Evolutionary conservation across 441 rosid species (phyloP).

Genomic region (Populus hybrid): DNA sequence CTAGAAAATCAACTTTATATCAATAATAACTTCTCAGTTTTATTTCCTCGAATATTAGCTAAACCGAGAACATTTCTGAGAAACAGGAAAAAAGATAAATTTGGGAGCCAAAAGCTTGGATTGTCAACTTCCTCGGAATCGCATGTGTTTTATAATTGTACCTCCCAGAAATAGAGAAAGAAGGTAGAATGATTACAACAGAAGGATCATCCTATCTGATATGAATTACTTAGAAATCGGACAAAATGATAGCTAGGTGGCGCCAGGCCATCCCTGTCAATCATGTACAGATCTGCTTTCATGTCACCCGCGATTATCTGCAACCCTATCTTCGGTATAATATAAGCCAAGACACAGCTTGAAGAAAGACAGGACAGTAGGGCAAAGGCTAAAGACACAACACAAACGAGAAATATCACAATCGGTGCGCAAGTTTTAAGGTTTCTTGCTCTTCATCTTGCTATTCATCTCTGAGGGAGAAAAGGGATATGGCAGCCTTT

Average conservation of each 20-base stretch:
- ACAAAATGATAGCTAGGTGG: slow-evolving; percentile 25
- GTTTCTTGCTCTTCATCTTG: background rate
- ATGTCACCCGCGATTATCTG: slow-evolving; percentile 27
- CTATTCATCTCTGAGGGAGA: background rate
- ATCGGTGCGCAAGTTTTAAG: background rate
- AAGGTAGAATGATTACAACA: background rate
- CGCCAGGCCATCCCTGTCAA: slow-evolving; percentile 18
- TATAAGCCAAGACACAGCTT: background rate
- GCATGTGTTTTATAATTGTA: background rate
- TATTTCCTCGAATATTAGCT: background rate
- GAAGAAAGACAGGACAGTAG: background rate
- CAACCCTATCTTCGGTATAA: background rate
- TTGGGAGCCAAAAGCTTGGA: background rate
- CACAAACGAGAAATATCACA: background rate
- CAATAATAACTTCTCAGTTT: background rate
- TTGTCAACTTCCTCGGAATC: background rate
- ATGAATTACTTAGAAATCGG: slow-evolving; percentile 32
- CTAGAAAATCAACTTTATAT: background rate
- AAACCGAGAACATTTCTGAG: background rate
- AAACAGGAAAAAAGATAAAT: background rate
- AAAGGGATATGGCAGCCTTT: slow-evolving; percentile 32
- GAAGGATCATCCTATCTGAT: background rate
- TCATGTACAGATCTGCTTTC: slow-evolving; percentile 16
- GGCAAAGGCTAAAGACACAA: background rate
- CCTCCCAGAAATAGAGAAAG: background rate